Conservation (phyloP, 345 rosid species). For the Arabidopsis suecica region DNA sequence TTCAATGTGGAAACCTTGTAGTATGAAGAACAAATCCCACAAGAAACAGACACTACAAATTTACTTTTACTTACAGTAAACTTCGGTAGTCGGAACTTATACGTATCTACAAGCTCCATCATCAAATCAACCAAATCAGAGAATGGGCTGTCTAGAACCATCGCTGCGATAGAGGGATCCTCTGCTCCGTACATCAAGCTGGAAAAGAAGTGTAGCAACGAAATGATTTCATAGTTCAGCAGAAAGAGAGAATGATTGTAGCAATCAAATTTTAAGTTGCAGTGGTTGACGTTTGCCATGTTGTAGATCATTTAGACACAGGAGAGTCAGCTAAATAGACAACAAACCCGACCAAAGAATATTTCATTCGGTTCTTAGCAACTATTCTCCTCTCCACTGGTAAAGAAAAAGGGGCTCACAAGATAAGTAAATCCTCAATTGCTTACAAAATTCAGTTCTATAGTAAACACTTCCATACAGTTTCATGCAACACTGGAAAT, state of each 20-base stretch:
- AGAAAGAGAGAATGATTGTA: constrained; percentile 2
- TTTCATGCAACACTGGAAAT: constrained; percentile 25
- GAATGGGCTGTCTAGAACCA: constrained; percentile 95
- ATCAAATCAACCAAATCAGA: constrained; percentile 94
- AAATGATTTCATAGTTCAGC: constrained; percentile 3
- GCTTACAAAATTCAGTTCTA: background rate
- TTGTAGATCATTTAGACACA: constrained; percentile 11
- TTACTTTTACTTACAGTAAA: constrained; percentile 69
- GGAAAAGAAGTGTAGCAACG: constrained; percentile 36
- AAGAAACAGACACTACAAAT: constrained; percentile 19
- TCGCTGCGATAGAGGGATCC: constrained; percentile 96
- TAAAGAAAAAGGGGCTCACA: background rate
- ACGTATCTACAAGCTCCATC: constrained; percentile 96
- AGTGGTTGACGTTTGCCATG: background rate
- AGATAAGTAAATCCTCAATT: constrained; percentile 3
- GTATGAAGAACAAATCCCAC: background rate
- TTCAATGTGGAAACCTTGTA: constrained; percentile 5
- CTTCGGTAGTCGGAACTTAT: constrained; percentile 81
- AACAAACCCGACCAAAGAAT: background rate
- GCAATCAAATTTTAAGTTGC: background rate
- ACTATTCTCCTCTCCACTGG: constrained; percentile 10
- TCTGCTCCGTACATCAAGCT: constrained; percentile 95
- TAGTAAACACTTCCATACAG: background rate
- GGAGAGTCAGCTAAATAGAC: background rate
- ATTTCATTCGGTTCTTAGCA: background rate